These are phyloP conservation scores for Globisporangium camurandrum DNA, from an alignment of 352 stramenopile genomes.

Conservation along the genomic window DNA sequence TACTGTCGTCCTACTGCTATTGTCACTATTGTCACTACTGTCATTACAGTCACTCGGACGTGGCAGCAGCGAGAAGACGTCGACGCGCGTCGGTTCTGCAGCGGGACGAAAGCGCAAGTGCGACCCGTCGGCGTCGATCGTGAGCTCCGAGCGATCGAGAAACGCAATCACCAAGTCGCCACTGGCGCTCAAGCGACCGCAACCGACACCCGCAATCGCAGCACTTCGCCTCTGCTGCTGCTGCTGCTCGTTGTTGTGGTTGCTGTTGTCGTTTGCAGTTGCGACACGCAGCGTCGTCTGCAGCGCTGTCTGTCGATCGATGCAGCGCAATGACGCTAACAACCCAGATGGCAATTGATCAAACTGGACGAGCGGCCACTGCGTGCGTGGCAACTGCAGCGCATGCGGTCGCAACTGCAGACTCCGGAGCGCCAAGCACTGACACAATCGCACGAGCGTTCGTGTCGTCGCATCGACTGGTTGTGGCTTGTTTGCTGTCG, in stretches of 20 bases:
- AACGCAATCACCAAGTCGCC: slow-evolving; percentile 39
- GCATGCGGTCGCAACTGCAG: slow-evolving; percentile 42
- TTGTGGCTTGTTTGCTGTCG: too few relatives aligned
- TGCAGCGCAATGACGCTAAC: slow-evolving; percentile 24
- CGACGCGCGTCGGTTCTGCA: slow-evolving; percentile 9
- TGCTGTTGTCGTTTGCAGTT: too few relatives aligned
- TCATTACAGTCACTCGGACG: too few relatives aligned
- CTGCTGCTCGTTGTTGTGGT: too few relatives aligned
- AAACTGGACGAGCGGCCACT: slow-evolving; percentile 45
- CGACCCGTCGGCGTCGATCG: slow-evolving; percentile 33
- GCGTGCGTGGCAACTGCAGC: slow-evolving; percentile 22
- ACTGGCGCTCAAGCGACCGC: slow-evolving; percentile 25
- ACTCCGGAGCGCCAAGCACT: slow-evolving; percentile 38
- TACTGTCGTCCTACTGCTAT: slow-evolving; percentile 18
- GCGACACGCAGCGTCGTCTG: slow-evolving; percentile 7
- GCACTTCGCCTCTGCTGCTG: slow-evolving; percentile 6
- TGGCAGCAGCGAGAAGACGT: slow-evolving; percentile 39
- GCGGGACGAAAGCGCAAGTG: slow-evolving; percentile 28
- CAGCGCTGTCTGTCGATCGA: too few relatives aligned
- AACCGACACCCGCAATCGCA: slow-evolving; percentile 34
- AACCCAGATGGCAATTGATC: slow-evolving; percentile 39
- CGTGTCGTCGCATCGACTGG: slow-evolving; percentile 10
- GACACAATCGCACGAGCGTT: slow-evolving; percentile 35
- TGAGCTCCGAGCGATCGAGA: slow-evolving; percentile 32
- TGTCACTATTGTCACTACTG: too few relatives aligned